A percentile compares a stretch with the other conserved stretches of the same genome.
Conservation (phyloP, 257 asterid genomes). For the Przewalskia tangutica region DNA sequence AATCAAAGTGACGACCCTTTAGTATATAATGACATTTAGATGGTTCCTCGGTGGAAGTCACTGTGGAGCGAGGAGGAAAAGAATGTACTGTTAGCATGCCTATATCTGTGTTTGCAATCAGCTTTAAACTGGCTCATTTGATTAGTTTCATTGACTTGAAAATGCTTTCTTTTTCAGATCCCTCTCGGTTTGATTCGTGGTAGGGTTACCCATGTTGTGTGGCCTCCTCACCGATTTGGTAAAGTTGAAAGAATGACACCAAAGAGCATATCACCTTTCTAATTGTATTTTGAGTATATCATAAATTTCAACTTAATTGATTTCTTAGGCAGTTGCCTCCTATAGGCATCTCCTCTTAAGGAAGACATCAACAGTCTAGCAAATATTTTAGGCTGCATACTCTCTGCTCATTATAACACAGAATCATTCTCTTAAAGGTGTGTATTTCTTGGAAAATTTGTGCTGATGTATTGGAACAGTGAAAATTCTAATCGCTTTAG, state of each 20-base stretch:
- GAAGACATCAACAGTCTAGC: not conserved
- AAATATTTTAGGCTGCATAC: not conserved
- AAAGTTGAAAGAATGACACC: constrained; percentile 29
- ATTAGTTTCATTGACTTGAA: not conserved
- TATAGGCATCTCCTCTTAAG: not conserved
- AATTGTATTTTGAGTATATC: constrained; percentile 1
- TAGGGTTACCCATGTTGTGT: constrained; percentile 60
- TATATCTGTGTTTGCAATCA: not conserved
- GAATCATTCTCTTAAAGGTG: not conserved
- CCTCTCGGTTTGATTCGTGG: constrained; percentile 87
- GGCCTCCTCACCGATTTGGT: constrained; percentile 89
- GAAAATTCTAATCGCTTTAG: not conserved
- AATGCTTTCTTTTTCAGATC: constrained; percentile 35
- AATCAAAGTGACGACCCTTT: not conserved
- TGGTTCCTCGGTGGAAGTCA: not conserved
- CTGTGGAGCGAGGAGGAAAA: not conserved
- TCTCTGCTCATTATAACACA: not conserved
- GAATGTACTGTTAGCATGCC: not conserved
- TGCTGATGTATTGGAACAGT: not conserved
- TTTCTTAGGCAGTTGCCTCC: not conserved
- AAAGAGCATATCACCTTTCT: constrained; percentile 13
- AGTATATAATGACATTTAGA: not conserved
- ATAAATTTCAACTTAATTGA: not conserved
- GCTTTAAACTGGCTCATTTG: not conserved
- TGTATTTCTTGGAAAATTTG: not conserved